These are phyloP conservation scores for Jatropha curcas DNA, from an alignment of 345 rosid genomes.

Conservation along the genomic window DNA sequence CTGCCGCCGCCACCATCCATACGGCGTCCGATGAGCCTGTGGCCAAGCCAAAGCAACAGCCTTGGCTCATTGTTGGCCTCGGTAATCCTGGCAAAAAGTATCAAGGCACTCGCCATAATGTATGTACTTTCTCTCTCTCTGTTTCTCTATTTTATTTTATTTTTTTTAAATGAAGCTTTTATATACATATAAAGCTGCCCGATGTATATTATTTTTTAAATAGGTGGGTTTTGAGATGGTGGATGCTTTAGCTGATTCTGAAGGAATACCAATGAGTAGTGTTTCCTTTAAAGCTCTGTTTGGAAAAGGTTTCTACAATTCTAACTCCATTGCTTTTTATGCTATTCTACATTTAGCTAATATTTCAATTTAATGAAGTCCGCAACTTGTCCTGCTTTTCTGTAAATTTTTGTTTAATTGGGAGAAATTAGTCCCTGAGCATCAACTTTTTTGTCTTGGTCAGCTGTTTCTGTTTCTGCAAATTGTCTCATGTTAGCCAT, in stretches of 20 bases:
- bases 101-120: constrained; percentile 82
- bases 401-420: neutral
- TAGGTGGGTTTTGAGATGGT: constrained; percentile 94
- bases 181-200: neutral
- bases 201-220: neutral
- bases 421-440: neutral
- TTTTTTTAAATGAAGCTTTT: neutral
- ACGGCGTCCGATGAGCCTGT: constrained; percentile 11
- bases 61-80: constrained; percentile 89
- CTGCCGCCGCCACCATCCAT: neutral
- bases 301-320: constrained; percentile 64
- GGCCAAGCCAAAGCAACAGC: constrained; percentile 44
- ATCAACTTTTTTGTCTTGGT: too few species aligned
- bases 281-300: constrained; percentile 67
- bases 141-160: neutral
- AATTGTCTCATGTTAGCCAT: neutral
- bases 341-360: neutral
- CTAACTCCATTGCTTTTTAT: too few species aligned
- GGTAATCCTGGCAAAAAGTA: constrained; percentile 89
- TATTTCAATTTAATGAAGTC: neutral
- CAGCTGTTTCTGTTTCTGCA: neutral
- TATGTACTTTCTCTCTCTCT: constrained; percentile 20
- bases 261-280: constrained; percentile 69
- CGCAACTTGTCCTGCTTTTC: neutral
- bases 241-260: constrained; percentile 83